These are phyloP conservation scores for Xanthoconium stramineum DNA, from an alignment of 768 basidiomycete species.

Conservation along the genomic window DNA sequence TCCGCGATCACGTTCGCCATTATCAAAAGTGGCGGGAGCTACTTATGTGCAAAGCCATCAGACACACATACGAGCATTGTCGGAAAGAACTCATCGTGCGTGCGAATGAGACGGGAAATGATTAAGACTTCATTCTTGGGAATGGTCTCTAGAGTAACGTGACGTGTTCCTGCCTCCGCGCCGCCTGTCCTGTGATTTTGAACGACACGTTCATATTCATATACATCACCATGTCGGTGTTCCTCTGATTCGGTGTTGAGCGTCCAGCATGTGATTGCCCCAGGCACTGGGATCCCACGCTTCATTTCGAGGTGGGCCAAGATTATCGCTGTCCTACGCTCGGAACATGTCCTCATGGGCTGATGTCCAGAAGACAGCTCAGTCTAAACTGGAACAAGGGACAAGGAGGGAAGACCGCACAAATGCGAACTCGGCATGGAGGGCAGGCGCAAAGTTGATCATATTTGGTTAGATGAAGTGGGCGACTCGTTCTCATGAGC, in stretches of 20 bases:
- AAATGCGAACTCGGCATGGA: conserved; percentile 2
- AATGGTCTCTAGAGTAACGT: conserved; percentile 6
- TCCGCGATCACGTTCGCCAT: conserved; percentile 1
- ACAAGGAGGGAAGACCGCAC: not conserved
- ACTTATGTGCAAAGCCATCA: conserved; percentile 3
- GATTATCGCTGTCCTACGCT: not conserved
- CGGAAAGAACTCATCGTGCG: conserved; percentile 13
- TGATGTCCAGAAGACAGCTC: not conserved
- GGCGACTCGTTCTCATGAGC: conserved; percentile 14
- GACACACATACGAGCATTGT: conserved; percentile 9
- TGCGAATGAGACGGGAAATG: not conserved
- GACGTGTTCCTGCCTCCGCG: not conserved
- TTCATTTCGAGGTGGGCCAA: not conserved
- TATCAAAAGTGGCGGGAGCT: not conserved
- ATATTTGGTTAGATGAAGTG: conserved; percentile 24
- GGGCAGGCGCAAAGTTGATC: not conserved
- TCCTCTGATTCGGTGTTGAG: not conserved
- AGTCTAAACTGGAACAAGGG: not conserved
- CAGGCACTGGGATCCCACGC: conserved; percentile 2
- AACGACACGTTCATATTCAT: conserved; percentile 3
- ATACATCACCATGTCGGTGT: not conserved
- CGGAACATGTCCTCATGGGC: not conserved
- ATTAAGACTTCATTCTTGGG: conserved; percentile 9
- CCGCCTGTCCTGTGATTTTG: conserved; percentile 2
- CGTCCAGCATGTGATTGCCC: conserved; percentile 6